Evolutionary conservation across 768 basidiomycete genomes (phyloP).

Genomic region (Boletus edulis): DNA sequence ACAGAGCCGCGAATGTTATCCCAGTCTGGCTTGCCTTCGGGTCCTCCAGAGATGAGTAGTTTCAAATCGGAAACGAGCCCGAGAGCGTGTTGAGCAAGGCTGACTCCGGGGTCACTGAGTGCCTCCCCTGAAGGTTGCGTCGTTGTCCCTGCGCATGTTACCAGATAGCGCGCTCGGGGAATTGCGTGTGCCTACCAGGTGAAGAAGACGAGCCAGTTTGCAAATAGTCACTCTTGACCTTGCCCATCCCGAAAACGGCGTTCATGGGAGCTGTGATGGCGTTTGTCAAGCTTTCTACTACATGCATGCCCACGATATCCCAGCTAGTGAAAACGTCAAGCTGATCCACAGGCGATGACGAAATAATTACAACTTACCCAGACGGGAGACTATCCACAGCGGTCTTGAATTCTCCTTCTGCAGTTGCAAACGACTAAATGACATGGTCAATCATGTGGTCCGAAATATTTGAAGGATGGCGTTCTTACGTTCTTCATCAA

Average conservation of each 20-base stretch:
- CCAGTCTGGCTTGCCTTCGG: constrained; percentile 14
- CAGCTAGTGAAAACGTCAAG: constrained; percentile 5
- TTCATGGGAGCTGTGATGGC: constrained; percentile 11
- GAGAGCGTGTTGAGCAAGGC: constrained; percentile 9
- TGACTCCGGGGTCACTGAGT: constrained; percentile 8
- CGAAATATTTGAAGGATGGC: no score
- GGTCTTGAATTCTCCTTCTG: constrained; percentile 14
- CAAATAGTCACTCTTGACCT: constrained; percentile 6
- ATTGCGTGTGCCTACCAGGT: background rate
- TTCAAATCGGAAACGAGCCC: constrained; percentile 6
- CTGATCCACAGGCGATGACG: background rate
- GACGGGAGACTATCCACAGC: constrained; percentile 14
- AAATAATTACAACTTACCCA: constrained; percentile 3
- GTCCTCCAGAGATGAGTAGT: constrained; percentile 13
- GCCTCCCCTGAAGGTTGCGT: constrained; percentile 10
- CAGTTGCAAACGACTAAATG: constrained; percentile 11
- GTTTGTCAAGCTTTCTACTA: constrained; percentile 13
- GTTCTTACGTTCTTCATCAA: constrained; percentile 15
- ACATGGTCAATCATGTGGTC: no score
- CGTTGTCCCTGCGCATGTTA: background rate
- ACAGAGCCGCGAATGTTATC: constrained; percentile 13
- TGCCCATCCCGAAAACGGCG: constrained; percentile 10
- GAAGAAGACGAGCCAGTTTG: constrained; percentile 5
- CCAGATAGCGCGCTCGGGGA: background rate
- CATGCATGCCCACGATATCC: constrained; percentile 14